phyloP scores from a whole-genome alignment of 2,329 filamentous ascomycete genomes.

The Claviceps capensis region DNA sequence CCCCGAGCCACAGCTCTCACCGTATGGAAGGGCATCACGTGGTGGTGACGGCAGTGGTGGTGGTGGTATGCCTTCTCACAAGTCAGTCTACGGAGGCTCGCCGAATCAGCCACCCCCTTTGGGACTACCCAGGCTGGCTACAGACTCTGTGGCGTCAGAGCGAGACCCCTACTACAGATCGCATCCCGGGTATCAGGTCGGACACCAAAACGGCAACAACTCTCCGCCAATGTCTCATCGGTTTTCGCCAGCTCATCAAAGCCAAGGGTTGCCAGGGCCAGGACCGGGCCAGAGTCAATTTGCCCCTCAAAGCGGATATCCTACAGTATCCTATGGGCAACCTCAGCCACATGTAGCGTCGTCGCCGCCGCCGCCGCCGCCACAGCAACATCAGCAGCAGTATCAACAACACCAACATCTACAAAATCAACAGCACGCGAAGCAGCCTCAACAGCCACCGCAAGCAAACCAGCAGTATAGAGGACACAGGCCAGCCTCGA shows the following conservation, averaged over 20 bases:
- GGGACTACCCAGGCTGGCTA: constrained; percentile 28
- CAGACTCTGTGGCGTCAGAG: constrained; percentile 24
- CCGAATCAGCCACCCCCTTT: constrained; percentile 33
- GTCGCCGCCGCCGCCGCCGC: constrained; percentile 26
- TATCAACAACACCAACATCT: constrained; percentile 21
- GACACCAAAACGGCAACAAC: constrained; percentile 24
- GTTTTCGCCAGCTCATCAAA: constrained; percentile 28
- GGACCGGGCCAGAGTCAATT: constrained; percentile 18
- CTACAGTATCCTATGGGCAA: constrained; percentile 24
- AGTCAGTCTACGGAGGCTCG: constrained; percentile 37
- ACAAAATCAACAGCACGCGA: constrained; percentile 10
- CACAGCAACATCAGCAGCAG: constrained; percentile 26
- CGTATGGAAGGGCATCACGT: constrained; percentile 24
- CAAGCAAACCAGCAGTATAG: constrained; percentile 13
- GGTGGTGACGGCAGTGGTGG: constrained; percentile 17
- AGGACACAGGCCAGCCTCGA: constrained; percentile 29
- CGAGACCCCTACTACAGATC: constrained; percentile 34
- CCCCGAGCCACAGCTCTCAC: constrained; percentile 31
- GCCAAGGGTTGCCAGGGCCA: constrained; percentile 12
- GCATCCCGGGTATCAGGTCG: constrained; percentile 22
- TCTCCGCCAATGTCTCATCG: constrained; percentile 34
- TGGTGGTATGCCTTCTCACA: constrained; percentile 40
- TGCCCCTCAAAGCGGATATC: constrained; percentile 30
- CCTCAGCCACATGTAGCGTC: constrained; percentile 29
- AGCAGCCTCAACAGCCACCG: neutral